Conservation (phyloP, 2,329 filamentous ascomycete genomes). For the Talaromyces sp. region DNA sequence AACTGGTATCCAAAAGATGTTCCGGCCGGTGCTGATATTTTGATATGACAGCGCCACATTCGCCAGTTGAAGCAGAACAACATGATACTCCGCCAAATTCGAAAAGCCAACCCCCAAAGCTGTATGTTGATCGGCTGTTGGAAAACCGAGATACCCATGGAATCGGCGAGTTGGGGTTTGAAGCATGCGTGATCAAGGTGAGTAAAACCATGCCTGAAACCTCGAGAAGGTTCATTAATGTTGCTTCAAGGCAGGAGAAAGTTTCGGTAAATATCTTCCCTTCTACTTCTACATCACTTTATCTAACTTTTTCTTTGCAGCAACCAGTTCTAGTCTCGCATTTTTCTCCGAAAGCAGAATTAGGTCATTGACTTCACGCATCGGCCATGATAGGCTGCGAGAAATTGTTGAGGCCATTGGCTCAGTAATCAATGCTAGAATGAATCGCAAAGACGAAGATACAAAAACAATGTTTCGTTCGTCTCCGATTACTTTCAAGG, state of each 20-base stretch:
- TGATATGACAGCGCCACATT: neutral
- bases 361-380: constrained; percentile 25
- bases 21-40: neutral
- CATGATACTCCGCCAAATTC: neutral
- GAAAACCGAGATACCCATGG: constrained; percentile 20
- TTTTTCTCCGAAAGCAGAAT: constrained; percentile 37
- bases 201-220: neutral
- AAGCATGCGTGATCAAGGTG: constrained; percentile 23
- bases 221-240: neutral
- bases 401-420: constrained; percentile 25
- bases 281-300: constrained; percentile 20
- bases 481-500: constrained; percentile 20
- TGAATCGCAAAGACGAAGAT: constrained; percentile 16
- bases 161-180: constrained; percentile 17
- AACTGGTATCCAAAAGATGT: neutral
- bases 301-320: constrained; percentile 31
- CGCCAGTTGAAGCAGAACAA: neutral
- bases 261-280: constrained; percentile 1
- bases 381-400: constrained; percentile 26
- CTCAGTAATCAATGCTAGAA: constrained; percentile 20
- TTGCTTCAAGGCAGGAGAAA: constrained; percentile 6
- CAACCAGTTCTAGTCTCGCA: constrained; percentile 31
- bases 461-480: neutral
- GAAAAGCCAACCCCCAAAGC: constrained; percentile 1
- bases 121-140: constrained; percentile 23